phyloP scores from a whole-genome alignment of 2,329 filamentous ascomycete species.

The Trichoderma asperellum region DNA sequence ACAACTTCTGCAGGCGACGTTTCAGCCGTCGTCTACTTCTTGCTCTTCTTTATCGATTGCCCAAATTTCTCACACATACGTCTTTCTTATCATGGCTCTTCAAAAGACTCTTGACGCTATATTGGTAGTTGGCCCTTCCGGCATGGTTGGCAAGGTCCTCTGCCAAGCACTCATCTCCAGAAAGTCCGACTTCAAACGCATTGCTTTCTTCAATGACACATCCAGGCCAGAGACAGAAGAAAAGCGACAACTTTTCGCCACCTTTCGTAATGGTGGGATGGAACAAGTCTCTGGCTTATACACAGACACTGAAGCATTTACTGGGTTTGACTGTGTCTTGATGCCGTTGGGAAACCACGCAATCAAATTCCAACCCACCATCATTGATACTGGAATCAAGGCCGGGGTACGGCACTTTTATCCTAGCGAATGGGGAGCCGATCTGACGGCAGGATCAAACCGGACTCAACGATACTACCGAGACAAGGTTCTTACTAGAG shows the following conservation, averaged over 20 bases:
- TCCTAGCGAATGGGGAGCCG: slow-evolving; percentile 16
- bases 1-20: no score
- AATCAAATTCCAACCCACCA: slow-evolving; percentile 11
- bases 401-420: slow-evolving; percentile 22
- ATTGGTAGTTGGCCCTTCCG: slow-evolving; percentile 7
- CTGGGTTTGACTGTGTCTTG: slow-evolving; percentile 18
- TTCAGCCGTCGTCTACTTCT: background rate
- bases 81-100: background rate
- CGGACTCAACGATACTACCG: slow-evolving; percentile 18
- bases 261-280: slow-evolving; percentile 1
- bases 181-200: slow-evolving; percentile 14
- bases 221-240: slow-evolving; percentile 13
- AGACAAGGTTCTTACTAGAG: slow-evolving; percentile 12
- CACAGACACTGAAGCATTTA: background rate
- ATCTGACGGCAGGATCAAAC: slow-evolving; percentile 15
- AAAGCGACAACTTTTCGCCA: background rate
- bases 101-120: background rate
- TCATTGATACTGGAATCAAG: slow-evolving; percentile 6
- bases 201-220: slow-evolving; percentile 17
- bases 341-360: slow-evolving; percentile 21
- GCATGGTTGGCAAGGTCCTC: background rate
- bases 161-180: background rate
- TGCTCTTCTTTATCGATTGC: background rate
- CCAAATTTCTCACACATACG: background rate
- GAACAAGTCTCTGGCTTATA: slow-evolving; percentile 12